Percentiles rank a stretch among this genome's conserved stretches.
Conservation (phyloP, 169 alveolate species). For the Plasmodium berghei region DNA sequence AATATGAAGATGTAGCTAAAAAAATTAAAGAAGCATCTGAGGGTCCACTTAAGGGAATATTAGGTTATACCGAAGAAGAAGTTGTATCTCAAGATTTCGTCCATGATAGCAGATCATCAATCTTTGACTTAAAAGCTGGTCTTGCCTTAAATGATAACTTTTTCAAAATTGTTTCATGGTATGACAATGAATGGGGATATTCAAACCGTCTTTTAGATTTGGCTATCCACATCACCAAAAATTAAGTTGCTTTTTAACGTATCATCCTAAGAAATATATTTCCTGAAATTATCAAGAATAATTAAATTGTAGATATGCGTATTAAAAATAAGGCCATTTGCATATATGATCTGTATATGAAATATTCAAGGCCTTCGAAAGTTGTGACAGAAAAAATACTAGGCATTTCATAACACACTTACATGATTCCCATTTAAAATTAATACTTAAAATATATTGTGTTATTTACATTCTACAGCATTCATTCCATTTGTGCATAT, state of each 20-base stretch:
- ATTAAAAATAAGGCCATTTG: background rate
- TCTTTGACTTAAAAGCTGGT: conserved; percentile 98
- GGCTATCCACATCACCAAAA: conserved; percentile 80
- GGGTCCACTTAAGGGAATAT: conserved; percentile 95
- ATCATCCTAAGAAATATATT: background rate
- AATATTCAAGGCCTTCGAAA: too few species aligned
- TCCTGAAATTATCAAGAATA: background rate
- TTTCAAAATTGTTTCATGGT: conserved; percentile 99
- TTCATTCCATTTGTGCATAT: too few species aligned
- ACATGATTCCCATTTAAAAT: too few species aligned
- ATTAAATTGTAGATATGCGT: background rate
- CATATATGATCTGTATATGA: background rate
- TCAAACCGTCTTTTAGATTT: conserved; percentile 98
- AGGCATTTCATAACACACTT: too few species aligned
- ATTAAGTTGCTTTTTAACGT: conserved; percentile 13
- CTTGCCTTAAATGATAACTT: conserved; percentile 96
- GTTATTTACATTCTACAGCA: too few species aligned
- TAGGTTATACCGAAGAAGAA: conserved; percentile 97
- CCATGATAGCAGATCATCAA: conserved; percentile 95
- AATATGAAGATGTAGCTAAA: conserved; percentile 94
- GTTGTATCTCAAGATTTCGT: conserved; percentile 98
- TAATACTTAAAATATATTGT: too few species aligned
- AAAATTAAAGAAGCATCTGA: conserved; percentile 97
- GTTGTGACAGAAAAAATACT: too few species aligned
- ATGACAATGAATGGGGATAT: conserved; percentile 99